These are phyloP conservation scores for Lipomyces chichibuensis DNA, from an alignment of 805 yeast genomes.

Conservation along the genomic window DNA sequence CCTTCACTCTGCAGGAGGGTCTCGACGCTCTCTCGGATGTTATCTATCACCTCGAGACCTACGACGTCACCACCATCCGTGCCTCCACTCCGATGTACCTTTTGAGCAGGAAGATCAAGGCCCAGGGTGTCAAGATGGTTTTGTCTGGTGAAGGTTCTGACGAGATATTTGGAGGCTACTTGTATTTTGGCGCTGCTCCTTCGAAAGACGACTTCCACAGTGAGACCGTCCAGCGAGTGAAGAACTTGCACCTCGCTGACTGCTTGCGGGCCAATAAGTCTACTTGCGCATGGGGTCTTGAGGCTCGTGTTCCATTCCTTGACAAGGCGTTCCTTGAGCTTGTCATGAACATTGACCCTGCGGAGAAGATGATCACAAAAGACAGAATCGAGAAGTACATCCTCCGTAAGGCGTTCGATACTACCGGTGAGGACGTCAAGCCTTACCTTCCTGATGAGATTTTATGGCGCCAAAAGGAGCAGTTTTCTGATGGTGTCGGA, in stretches of 20 bases:
- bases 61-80: slow-evolving; percentile 97
- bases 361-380: slow-evolving; percentile 80
- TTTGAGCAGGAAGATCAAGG: slow-evolving; percentile 94
- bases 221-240: slow-evolving; percentile 94
- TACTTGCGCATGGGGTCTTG: slow-evolving; percentile 99
- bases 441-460: slow-evolving; percentile 97
- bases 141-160: slow-evolving; percentile 98
- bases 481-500: slow-evolving; percentile 99
- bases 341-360: slow-evolving; percentile 93
- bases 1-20: slow-evolving; percentile 96
- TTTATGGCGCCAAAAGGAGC: slow-evolving; percentile 99
- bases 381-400: slow-evolving; percentile 93
- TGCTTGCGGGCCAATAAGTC: slow-evolving; percentile 99
- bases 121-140: slow-evolving; percentile 99
- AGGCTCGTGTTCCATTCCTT: slow-evolving; percentile 98
- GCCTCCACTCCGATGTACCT: slow-evolving; percentile 99
- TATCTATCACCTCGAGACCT: slow-evolving; percentile 93
- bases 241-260: slow-evolving; percentile 96
- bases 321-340: slow-evolving; percentile 90
- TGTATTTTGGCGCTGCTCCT: slow-evolving; percentile 97
- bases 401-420: slow-evolving; percentile 96
- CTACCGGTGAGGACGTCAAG: slow-evolving; percentile 65
- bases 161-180: slow-evolving; percentile 98
- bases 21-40: slow-evolving; percentile 93
- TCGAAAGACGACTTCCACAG: slow-evolving; percentile 88